phyloP scores from a whole-genome alignment of 1,284 basidiomycete species.

The Cutaneotrichosporon sp. region DNA sequence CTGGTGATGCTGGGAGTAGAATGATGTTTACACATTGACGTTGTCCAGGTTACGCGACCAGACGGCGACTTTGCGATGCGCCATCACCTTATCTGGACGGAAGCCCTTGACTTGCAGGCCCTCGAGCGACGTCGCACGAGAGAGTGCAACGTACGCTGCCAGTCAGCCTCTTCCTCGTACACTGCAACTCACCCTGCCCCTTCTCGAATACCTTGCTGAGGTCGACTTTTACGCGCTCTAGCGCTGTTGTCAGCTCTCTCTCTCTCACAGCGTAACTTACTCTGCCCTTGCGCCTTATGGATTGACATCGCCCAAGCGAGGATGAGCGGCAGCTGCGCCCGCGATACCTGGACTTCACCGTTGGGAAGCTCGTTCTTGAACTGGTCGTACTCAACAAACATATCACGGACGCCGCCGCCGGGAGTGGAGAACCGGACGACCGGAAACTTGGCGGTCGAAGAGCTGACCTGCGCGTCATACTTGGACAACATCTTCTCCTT shows the following conservation, averaged over 20 bases:
- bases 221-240: slow-evolving; percentile 54
- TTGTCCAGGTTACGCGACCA: slow-evolving; percentile 38
- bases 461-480: slow-evolving; percentile 29
- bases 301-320: slow-evolving; percentile 94
- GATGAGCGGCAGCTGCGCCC: slow-evolving; percentile 75
- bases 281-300: slow-evolving; percentile 91
- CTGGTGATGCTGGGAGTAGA: background rate
- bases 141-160: slow-evolving; percentile 90
- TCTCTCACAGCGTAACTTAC: slow-evolving; percentile 30
- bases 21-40: slow-evolving; percentile 23
- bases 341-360: slow-evolving; percentile 74
- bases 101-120: slow-evolving; percentile 90
- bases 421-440: slow-evolving; percentile 74
- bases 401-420: slow-evolving; percentile 57
- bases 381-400: slow-evolving; percentile 67
- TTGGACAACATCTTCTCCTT: slow-evolving; percentile 47
- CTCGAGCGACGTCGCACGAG: slow-evolving; percentile 86
- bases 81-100: slow-evolving; percentile 71
- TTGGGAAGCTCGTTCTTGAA: slow-evolving; percentile 83
- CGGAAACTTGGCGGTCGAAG: slow-evolving; percentile 58
- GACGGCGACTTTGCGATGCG: slow-evolving; percentile 58
- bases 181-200: slow-evolving; percentile 57
- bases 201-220: slow-evolving; percentile 69
- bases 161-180: slow-evolving; percentile 3
- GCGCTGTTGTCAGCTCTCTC: slow-evolving; percentile 28